These are phyloP conservation scores for Paramecium tetraurelia DNA, from an alignment of 73 alveolate species.

Conservation along the genomic window DNA sequence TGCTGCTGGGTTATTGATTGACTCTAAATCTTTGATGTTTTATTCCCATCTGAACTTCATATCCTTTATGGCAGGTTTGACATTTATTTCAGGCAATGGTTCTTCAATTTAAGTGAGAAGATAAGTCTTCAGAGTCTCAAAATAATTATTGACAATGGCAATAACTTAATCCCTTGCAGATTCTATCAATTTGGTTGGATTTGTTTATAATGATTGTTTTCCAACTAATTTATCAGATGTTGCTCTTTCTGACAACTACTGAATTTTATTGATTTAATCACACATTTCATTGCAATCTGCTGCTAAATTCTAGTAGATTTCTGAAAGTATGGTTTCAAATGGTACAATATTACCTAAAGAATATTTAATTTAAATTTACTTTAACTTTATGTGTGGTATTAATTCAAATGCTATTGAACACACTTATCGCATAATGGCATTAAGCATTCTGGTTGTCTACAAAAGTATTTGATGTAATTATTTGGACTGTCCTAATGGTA, in stretches of 20 bases:
- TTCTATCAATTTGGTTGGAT: background rate
- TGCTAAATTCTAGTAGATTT: constrained; percentile 8
- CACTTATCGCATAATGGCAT: constrained; percentile 11
- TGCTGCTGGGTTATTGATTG: background rate
- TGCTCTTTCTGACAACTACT: background rate
- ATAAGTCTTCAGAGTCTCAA: constrained; percentile 8
- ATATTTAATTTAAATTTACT: background rate
- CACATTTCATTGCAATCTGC: background rate
- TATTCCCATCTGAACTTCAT: background rate
- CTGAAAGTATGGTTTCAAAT: background rate
- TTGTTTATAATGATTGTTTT: constrained; percentile 6
- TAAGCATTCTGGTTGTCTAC: background rate
- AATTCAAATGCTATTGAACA: background rate
- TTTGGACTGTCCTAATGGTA: background rate
- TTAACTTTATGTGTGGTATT: background rate
- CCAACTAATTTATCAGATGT: background rate
- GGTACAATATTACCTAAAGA: constrained; percentile 38
- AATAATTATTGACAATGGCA: background rate
- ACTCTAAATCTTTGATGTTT: background rate
- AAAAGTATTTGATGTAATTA: background rate
- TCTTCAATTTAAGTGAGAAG: background rate
- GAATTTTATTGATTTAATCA: background rate
- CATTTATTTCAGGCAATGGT: background rate
- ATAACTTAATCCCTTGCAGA: constrained; percentile 3
- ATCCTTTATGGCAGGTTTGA: background rate